Percentiles rank a stretch among this genome's conserved stretches.
phyloP scores from a whole-genome alignment of 768 basidiomycete species.

The Macrolepiota dolichaula region DNA sequence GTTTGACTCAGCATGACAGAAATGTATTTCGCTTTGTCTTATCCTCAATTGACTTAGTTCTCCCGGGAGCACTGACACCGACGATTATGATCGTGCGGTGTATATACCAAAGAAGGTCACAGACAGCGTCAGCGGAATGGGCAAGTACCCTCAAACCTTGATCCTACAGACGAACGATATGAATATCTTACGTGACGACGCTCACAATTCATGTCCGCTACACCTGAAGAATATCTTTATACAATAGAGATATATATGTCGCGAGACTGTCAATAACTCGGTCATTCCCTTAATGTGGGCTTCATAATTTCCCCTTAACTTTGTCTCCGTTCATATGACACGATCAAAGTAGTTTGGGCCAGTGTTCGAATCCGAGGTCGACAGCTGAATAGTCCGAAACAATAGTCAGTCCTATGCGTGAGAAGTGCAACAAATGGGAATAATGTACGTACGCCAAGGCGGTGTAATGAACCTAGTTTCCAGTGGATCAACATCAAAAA shows the following conservation, averaged over 20 bases:
- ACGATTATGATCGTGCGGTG: not conserved
- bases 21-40: not conserved
- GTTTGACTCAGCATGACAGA: not conserved
- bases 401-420: slow-evolving; percentile 12
- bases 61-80: not conserved
- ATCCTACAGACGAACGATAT: not conserved
- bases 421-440: slow-evolving; percentile 8
- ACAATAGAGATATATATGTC: not conserved
- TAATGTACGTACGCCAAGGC: slow-evolving; percentile 57
- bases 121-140: not conserved
- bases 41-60: not conserved
- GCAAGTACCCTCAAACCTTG: not conserved
- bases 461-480: slow-evolving; percentile 54
- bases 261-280: not conserved
- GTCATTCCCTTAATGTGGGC: not conserved
- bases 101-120: not conserved
- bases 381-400: slow-evolving; percentile 36
- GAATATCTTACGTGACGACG: not conserved
- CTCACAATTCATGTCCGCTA: not conserved
- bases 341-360: slow-evolving; percentile 31
- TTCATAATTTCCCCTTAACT: not conserved
- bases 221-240: not conserved
- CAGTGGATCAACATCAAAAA: slow-evolving; percentile 3
- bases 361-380: slow-evolving; percentile 70
- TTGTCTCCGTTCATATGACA: not conserved